These are phyloP conservation scores for Vigna trinervia DNA, from an alignment of 306 rosid genomes.

Conservation along the genomic window DNA sequence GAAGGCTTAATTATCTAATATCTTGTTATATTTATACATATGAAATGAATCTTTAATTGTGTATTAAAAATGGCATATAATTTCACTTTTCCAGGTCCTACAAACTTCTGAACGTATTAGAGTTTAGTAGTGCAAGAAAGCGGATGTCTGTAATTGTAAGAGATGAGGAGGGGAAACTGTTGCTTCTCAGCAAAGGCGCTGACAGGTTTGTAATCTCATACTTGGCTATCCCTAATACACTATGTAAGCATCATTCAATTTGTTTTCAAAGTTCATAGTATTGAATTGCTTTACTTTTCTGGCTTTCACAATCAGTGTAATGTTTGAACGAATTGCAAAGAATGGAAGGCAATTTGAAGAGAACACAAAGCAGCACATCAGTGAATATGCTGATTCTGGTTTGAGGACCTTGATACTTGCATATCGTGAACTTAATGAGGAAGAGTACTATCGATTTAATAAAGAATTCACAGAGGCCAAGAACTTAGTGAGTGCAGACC, in stretches of 20 bases:
- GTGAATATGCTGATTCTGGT: conserved; percentile 96
- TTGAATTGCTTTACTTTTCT: conserved; percentile 32
- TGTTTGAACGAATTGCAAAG: conserved; percentile 88
- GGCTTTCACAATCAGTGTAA: conserved; percentile 68
- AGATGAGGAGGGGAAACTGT: conserved; percentile 70
- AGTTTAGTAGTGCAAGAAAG: conserved; percentile 94
- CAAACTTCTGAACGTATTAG: conserved; percentile 72
- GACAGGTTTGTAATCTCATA: conserved; percentile 78
- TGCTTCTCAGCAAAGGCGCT: conserved; percentile 89
- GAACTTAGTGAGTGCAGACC: conserved; percentile 75
- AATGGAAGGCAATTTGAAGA: conserved; percentile 84
- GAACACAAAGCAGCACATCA: conserved; percentile 71
- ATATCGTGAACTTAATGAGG: conserved; percentile 76
- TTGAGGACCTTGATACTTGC: conserved; percentile 93
- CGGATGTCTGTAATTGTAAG: conserved; percentile 91
- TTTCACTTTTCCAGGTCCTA: conserved; percentile 66
- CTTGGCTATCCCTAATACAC: conserved; percentile 23
- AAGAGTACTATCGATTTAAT: conserved; percentile 68
- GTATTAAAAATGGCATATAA: conserved; percentile 33
- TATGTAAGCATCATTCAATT: conserved; percentile 7
- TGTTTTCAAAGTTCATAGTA: conserved; percentile 26
- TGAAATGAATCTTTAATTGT: conserved; percentile 14
- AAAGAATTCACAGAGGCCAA: conserved; percentile 75
- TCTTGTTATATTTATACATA: neutral
- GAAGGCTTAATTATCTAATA: conserved; percentile 5